Evolutionary conservation across 306 rosid species (phyloP), one percentile per base, ranked within the genome.

Genomic region (Glycyrrhiza uralensis): DNA sequence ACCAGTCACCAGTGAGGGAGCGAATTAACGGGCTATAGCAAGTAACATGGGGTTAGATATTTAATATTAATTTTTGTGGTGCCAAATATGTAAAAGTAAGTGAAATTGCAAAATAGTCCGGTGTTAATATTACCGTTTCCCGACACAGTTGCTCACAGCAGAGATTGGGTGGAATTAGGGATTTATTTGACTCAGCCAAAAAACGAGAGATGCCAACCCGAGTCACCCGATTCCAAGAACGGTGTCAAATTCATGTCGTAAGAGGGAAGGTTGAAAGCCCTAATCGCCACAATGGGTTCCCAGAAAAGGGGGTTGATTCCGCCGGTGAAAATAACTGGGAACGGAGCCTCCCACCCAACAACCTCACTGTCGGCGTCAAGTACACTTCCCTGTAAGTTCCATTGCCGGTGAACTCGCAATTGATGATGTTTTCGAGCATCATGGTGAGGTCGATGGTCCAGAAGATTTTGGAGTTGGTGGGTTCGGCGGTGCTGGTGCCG

Each of bases 401-500:
- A 50, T 89, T 87, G 33, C 96, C 97, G 30, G 96, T 89, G 79
- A 69, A 87, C 28, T 75, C 86, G 3, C 7, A 15, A 56, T 92
- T 24, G 14, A 92, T 71, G 47, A 84, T 20, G 51, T 92, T 92
- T 44, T 89, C 97, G 13, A 92, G 89, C 96, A 92, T 92, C 88
- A 92, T 83, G 6, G 93, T 89, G 44, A 92, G 75, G 36, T 78
- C 29, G 26, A 82, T 74, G 29, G 71, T 80, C 97, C 97, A 92
- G 92, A 81, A 84, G 80, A 89, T 28, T 17, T 88, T 91, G 2
- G 63, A 7, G 28, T 58, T 7, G 11, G 82, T 78, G 9, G 97
- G 96, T 62, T 89, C 85, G 35, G 96, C 89, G 7, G 97, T 89
- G 87, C 96, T 89, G 54, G 93, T 92, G 1, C 97, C 90, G 71